Percentiles rank a stretch among this genome's conserved stretches.
Conservation (phyloP, 129 eudicot genomes). For the Smallanthus sonchifolius region DNA sequence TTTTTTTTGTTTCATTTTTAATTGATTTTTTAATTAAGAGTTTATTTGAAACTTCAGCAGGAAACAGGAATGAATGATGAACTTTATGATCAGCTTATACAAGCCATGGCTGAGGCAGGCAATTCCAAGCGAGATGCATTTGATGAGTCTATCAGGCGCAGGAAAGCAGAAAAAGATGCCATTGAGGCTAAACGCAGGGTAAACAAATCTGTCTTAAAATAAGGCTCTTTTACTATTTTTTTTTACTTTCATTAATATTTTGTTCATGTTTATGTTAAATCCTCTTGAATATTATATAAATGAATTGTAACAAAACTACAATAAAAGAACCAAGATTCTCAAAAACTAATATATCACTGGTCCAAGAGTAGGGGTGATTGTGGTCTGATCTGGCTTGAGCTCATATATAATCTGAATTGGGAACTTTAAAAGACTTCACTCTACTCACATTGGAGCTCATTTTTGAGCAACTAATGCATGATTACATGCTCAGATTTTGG, state of each 20-base stretch:
- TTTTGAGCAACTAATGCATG: not conserved
- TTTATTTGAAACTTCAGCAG: conserved; percentile 36
- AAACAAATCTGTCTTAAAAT: conserved; percentile 14
- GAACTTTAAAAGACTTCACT: not conserved
- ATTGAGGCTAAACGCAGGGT: conserved; percentile 71
- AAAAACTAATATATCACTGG: not conserved
- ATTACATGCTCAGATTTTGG: not conserved
- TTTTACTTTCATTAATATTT: not conserved
- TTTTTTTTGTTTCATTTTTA: not conserved
- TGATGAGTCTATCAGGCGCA: conserved; percentile 75
- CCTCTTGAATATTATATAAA: not conserved
- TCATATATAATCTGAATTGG: not conserved
- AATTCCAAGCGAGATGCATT: conserved; percentile 57
- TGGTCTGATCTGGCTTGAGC: not conserved
- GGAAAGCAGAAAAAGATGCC: conserved; percentile 77
- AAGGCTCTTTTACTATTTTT: not conserved
- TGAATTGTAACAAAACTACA: not conserved
- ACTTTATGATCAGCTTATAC: conserved; percentile 66
- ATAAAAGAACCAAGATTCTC: not conserved
- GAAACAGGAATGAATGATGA: conserved; percentile 46
- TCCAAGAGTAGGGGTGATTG: not conserved
- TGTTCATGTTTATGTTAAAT: not conserved
- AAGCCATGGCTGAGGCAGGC: conserved; percentile 69
- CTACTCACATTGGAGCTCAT: not conserved
- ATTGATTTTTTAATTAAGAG: not conserved